These are phyloP conservation scores for Botrytis tulipae DNA, from an alignment of 2,329 filamentous ascomycete genomes.

Conservation along the genomic window DNA sequence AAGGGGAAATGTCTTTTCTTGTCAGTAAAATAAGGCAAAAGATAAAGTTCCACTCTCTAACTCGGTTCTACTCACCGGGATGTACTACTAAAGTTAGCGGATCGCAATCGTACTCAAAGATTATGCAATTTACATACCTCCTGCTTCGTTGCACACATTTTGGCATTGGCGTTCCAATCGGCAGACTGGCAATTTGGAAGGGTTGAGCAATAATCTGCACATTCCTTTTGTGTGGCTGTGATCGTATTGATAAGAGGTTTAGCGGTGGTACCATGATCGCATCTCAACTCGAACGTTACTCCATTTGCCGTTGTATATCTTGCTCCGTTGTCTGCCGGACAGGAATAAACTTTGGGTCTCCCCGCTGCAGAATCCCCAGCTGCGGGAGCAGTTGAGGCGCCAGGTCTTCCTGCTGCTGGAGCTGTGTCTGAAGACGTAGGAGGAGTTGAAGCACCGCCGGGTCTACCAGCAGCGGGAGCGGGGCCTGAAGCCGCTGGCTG, in stretches of 20 bases:
- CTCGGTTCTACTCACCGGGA: not conserved
- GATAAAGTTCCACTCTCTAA: not conserved
- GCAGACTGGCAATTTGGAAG: not conserved
- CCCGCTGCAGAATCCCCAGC: not conserved
- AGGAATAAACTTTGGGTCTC: slow-evolving; percentile 8
- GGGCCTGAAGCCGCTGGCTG: not conserved
- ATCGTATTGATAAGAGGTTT: not conserved
- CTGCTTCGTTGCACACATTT: not conserved
- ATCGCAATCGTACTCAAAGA: not conserved
- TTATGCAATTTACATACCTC: not conserved
- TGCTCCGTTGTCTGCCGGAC: slow-evolving; percentile 5
- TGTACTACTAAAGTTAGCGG: slow-evolving; percentile 13
- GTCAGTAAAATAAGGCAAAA: not conserved
- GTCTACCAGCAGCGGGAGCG: slow-evolving; percentile 8
- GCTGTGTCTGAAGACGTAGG: not conserved
- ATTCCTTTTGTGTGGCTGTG: not conserved
- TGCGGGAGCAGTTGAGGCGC: not conserved
- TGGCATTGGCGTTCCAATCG: not conserved
- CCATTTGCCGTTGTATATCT: slow-evolving; percentile 9
- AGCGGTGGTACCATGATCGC: not conserved
- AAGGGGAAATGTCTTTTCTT: slow-evolving; percentile 3
- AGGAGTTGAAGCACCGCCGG: not conserved
- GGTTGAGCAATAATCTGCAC: not conserved
- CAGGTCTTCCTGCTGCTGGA: not conserved
- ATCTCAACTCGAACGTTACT: slow-evolving; percentile 6